These are phyloP conservation scores for Gleditsia sinensis DNA, from an alignment of 306 rosid genomes.

Conservation along the genomic window DNA sequence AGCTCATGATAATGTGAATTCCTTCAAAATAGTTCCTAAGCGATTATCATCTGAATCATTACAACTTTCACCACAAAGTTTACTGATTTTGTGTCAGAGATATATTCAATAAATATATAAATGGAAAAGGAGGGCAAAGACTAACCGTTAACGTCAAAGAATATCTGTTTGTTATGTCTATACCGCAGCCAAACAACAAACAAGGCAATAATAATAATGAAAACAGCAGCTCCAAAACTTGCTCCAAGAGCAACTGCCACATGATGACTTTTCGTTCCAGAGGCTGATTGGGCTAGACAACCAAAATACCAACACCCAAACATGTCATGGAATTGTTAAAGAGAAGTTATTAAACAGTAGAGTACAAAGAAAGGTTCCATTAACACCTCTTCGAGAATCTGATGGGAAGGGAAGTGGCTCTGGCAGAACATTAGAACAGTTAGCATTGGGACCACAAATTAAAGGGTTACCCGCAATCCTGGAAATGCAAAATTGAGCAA, in stretches of 20 bases:
- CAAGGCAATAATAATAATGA: constrained; percentile 55
- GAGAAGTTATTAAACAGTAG: background rate
- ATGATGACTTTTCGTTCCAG: constrained; percentile 56
- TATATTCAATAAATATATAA: constrained; percentile 6
- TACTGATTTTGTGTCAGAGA: background rate
- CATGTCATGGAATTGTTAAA: constrained; percentile 20
- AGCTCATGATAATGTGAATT: too few species aligned
- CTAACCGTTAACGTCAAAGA: constrained; percentile 93
- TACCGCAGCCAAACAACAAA: constrained; percentile 89
- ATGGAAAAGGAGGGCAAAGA: constrained; percentile 14
- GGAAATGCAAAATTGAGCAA: constrained; percentile 29
- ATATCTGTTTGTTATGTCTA: constrained; percentile 87
- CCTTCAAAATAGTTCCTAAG: background rate
- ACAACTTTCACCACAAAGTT: constrained; percentile 4
- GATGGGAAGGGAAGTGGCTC: constrained; percentile 95
- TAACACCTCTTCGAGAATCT: constrained; percentile 66
- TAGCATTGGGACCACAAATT: constrained; percentile 79
- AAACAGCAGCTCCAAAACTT: constrained; percentile 77
- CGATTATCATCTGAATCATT: background rate
- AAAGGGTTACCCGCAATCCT: constrained; percentile 92
- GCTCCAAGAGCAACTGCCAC: constrained; percentile 82
- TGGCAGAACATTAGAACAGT: constrained; percentile 81
- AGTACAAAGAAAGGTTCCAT: constrained; percentile 9
- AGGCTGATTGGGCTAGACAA: constrained; percentile 62
- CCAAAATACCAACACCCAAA: constrained; percentile 34